These are phyloP conservation scores for Penicillium robsamsonii DNA, from an alignment of 495 filamentous ascomycete genomes.

Conservation along the genomic window DNA sequence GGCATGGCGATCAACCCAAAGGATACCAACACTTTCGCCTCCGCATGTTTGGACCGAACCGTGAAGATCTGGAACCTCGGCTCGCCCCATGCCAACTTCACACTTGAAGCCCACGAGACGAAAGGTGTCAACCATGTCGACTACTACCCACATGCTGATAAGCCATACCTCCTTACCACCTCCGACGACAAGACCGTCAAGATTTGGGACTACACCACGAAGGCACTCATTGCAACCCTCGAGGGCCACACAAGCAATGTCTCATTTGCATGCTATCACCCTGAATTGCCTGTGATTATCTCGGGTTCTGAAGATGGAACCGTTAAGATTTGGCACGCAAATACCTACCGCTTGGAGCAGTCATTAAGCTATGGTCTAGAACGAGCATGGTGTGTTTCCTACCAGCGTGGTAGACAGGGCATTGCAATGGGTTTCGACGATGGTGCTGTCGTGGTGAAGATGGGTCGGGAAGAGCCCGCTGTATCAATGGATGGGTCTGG, in stretches of 20 bases:
- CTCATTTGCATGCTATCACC: constrained; percentile 98
- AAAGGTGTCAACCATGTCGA: constrained; percentile 99
- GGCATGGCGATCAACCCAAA: constrained; percentile 99
- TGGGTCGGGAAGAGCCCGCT: constrained; percentile 95
- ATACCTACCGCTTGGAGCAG: constrained; percentile 93
- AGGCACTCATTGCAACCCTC: constrained; percentile 91
- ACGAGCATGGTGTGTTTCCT: constrained; percentile 94
- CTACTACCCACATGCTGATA: constrained; percentile 94
- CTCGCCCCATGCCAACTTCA: constrained; percentile 86
- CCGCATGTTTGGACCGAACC: constrained; percentile 91
- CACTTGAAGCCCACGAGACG: constrained; percentile 93
- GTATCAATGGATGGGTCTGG: constrained; percentile 95
- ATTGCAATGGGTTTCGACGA: constrained; percentile 97
- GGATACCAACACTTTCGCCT: constrained; percentile 97
- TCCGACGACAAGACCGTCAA: constrained; percentile 93
- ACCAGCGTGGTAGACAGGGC: constrained; percentile 89
- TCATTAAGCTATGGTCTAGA: constrained; percentile 94
- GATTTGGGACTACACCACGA: constrained; percentile 99
- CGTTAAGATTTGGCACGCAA: constrained; percentile 97
- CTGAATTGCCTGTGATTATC: constrained; percentile 94
- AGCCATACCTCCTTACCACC: constrained; percentile 94
- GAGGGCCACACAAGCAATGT: constrained; percentile 99
- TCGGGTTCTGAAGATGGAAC: constrained; percentile 99
- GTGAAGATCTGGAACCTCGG: constrained; percentile 99
- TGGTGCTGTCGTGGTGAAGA: constrained; percentile 94